Conservation (phyloP, 345 rosid species). For the Cardiospermum halicacabum region DNA sequence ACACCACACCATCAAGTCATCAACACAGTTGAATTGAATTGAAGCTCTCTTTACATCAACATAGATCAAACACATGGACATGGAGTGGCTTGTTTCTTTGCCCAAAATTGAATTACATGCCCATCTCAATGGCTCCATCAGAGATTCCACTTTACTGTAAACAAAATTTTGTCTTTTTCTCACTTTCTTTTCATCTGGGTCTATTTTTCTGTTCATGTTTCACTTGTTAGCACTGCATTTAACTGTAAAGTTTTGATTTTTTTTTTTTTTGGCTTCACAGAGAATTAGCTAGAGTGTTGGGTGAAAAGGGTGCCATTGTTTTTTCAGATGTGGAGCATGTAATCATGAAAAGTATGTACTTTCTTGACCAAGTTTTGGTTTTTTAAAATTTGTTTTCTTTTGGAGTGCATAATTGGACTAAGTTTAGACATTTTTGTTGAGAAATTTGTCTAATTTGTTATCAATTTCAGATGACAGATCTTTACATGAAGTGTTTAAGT, state of each 20-base stretch:
- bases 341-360: constrained; percentile 57
- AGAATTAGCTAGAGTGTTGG: constrained; percentile 78
- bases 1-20: too few species aligned
- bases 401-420: background rate
- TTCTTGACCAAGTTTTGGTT: constrained; percentile 4
- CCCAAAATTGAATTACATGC: constrained; percentile 98
- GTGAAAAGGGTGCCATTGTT: constrained; percentile 54
- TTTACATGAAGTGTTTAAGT: constrained; percentile 72
- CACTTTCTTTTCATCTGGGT: background rate
- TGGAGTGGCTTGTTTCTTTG: constrained; percentile 63
- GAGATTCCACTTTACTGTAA: constrained; percentile 87
- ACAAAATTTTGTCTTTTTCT: constrained; percentile 4
- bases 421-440: background rate
- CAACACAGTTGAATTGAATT: too few species aligned
- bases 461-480: constrained; percentile 62
- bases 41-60: background rate
- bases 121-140: constrained; percentile 94
- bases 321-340: constrained; percentile 80
- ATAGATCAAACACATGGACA: constrained; percentile 9
- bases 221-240: background rate
- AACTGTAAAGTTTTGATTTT: background rate
- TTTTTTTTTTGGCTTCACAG: constrained; percentile 32
- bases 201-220: background rate
- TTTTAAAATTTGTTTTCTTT: background rate
- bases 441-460: background rate